phyloP scores from a whole-genome alignment of 495 filamentous ascomycete species.

The Extremus antarcticus region DNA sequence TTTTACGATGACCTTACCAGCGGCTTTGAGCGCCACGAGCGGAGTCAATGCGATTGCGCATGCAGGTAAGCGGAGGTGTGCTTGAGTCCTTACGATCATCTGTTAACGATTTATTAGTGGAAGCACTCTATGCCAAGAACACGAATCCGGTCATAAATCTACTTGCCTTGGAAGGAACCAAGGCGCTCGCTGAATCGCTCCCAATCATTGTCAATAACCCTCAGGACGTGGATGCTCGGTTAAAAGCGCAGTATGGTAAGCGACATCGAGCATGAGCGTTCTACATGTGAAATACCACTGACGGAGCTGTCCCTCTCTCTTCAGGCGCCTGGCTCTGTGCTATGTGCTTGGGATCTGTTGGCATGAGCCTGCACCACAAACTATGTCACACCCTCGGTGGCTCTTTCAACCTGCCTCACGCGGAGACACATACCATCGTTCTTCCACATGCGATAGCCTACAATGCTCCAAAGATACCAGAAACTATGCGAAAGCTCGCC shows the following conservation, averaged over 20 bases:
- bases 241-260: slow-evolving; percentile 52
- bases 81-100: background rate
- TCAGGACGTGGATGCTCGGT: slow-evolving; percentile 39
- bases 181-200: slow-evolving; percentile 34
- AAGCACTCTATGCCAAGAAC: slow-evolving; percentile 56
- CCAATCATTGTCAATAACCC: slow-evolving; percentile 45
- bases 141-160: slow-evolving; percentile 25
- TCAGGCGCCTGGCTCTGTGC: background rate
- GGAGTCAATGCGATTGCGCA: slow-evolving; percentile 65
- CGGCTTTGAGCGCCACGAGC: slow-evolving; percentile 48
- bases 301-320: too few relatives aligned
- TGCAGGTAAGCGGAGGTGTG: slow-evolving; percentile 40
- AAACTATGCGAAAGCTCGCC: slow-evolving; percentile 47
- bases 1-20: slow-evolving; percentile 54
- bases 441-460: slow-evolving; percentile 58
- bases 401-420: slow-evolving; percentile 58
- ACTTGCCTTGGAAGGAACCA: slow-evolving; percentile 23
- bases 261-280: too few relatives aligned
- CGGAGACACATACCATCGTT: slow-evolving; percentile 59
- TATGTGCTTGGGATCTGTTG: slow-evolving; percentile 45
- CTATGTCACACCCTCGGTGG: slow-evolving; percentile 60
- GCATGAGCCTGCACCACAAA: slow-evolving; percentile 63
- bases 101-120: too few relatives aligned
- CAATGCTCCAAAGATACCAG: slow-evolving; percentile 53
- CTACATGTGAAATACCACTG: slow-evolving; percentile 36